These are phyloP conservation scores for Botrytis paeoniae DNA, from an alignment of 2,329 filamentous ascomycete species.

Conservation along the genomic window DNA sequence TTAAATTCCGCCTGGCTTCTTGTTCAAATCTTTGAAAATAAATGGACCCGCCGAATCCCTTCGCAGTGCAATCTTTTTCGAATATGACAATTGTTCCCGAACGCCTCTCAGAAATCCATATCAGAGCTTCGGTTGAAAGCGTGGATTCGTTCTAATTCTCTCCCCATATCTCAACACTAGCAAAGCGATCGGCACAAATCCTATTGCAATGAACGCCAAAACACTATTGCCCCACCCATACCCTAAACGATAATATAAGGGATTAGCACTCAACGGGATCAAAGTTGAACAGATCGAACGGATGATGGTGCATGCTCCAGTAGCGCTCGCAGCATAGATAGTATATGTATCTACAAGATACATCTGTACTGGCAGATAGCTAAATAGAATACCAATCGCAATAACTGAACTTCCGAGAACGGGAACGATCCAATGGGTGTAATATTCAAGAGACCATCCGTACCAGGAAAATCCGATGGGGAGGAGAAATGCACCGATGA, in stretches of 20 bases:
- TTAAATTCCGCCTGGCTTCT: background rate
- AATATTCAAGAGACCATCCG: constrained; percentile 54
- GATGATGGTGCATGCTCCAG: background rate
- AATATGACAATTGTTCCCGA: background rate
- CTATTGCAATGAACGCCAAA: constrained; percentile 5
- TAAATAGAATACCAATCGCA: constrained; percentile 49
- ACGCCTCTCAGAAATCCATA: background rate
- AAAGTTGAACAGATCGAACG: background rate
- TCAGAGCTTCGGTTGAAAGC: constrained; percentile 11
- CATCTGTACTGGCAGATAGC: constrained; percentile 26
- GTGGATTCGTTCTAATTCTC: constrained; percentile 7
- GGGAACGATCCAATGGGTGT: constrained; percentile 55
- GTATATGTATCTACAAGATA: constrained; percentile 51
- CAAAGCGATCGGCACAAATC: constrained; percentile 4
- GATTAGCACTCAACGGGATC: background rate
- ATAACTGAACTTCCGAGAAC: constrained; percentile 49
- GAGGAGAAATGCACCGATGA: constrained; percentile 50
- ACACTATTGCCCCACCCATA: constrained; percentile 11
- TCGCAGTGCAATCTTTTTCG: no score
- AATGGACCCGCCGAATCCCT: no score
- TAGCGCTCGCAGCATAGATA: constrained; percentile 3
- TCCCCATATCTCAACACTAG: constrained; percentile 6
- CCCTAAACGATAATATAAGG: background rate
- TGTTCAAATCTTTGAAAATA: background rate
- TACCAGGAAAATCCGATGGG: constrained; percentile 55